Conservation (phyloP, 2,329 filamentous ascomycete genomes). For the Balansia obtecta region DNA sequence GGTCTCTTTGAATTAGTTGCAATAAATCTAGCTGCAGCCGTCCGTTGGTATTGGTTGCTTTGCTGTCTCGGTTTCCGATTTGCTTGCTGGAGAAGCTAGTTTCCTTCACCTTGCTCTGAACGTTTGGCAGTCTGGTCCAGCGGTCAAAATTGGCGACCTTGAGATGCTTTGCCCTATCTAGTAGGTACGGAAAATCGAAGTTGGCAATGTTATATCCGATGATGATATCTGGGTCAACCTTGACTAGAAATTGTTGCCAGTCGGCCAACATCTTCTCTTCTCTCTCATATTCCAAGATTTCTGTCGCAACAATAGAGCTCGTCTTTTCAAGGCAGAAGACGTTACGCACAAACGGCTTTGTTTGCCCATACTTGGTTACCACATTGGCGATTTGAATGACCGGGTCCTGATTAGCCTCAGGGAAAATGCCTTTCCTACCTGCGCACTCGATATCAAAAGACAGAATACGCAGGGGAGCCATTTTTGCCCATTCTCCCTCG, state of each 20-base stretch:
- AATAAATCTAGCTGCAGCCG: conserved; percentile 84
- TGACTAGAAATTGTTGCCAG: conserved; percentile 82
- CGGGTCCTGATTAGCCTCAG: conserved; percentile 79
- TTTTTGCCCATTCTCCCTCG: conserved; percentile 93
- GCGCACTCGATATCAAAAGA: conserved; percentile 99
- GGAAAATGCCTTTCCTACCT: conserved; percentile 93
- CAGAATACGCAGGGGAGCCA: conserved; percentile 82
- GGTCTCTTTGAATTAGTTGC: conserved; percentile 88
- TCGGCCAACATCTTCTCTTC: conserved; percentile 85
- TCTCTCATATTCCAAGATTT: conserved; percentile 69
- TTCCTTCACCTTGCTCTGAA: conserved; percentile 60
- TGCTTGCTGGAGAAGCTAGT: conserved; percentile 95
- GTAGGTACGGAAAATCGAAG: conserved; percentile 94
- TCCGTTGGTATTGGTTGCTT: conserved; percentile 88
- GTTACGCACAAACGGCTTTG: conserved; percentile 89
- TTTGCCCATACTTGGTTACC: conserved; percentile 87
- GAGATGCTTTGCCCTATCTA: conserved; percentile 76
- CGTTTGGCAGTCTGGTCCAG: conserved; percentile 67
- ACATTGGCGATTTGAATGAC: conserved; percentile 98
- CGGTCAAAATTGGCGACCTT: conserved; percentile 72
- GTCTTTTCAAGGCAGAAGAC: conserved; percentile 93
- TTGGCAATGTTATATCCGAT: conserved; percentile 98
- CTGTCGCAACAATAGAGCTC: conserved; percentile 86
- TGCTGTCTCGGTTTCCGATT: conserved; percentile 92
- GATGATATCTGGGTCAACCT: conserved; percentile 91